Conservation (phyloP, 2,329 filamentous ascomycete species). For the Beauveria sp. region DNA sequence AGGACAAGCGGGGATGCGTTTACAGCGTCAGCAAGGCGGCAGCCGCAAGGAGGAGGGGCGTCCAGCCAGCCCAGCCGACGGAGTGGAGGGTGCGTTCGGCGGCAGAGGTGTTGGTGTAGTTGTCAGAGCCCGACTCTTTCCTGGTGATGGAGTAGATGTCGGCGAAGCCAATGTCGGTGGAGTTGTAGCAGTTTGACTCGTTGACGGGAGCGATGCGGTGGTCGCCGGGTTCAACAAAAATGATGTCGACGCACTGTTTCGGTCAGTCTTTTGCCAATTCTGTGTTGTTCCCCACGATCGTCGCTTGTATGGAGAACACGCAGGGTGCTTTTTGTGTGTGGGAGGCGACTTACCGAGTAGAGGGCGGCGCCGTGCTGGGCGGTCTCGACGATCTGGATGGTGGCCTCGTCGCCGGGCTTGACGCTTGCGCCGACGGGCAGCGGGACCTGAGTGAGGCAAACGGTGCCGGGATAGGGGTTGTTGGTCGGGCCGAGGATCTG, state of each 20-base stretch:
- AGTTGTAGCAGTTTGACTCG: slow-evolving; percentile 82
- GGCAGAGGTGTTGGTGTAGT: slow-evolving; percentile 4
- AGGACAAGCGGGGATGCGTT: background rate
- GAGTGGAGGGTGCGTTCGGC: slow-evolving; percentile 4
- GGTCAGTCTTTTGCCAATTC: background rate
- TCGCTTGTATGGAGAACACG: background rate
- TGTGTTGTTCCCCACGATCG: background rate
- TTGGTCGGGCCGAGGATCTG: slow-evolving; percentile 76
- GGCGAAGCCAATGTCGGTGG: slow-evolving; percentile 66
- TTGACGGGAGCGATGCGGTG: slow-evolving; percentile 62
- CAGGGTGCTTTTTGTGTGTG: background rate
- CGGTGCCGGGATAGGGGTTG: slow-evolving; percentile 75
- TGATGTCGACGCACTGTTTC: slow-evolving; percentile 83
- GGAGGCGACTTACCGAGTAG: slow-evolving; percentile 57
- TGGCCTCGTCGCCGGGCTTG: slow-evolving; percentile 77
- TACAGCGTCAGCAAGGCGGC: background rate
- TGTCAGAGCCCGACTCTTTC: slow-evolving; percentile 30
- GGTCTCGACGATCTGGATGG: slow-evolving; percentile 79
- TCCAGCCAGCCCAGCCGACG: slow-evolving; percentile 9
- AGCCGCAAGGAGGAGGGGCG: slow-evolving; percentile 6
- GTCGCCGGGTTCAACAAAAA: slow-evolving; percentile 73
- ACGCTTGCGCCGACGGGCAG: slow-evolving; percentile 65
- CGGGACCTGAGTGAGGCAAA: slow-evolving; percentile 86
- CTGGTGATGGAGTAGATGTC: slow-evolving; percentile 64
- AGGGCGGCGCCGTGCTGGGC: slow-evolving; percentile 78